Evolutionary conservation across 805 yeast genomes (phyloP), one percentile per base, ranked within the genome.

Genomic region (Myxozyma sirexii): DNA sequence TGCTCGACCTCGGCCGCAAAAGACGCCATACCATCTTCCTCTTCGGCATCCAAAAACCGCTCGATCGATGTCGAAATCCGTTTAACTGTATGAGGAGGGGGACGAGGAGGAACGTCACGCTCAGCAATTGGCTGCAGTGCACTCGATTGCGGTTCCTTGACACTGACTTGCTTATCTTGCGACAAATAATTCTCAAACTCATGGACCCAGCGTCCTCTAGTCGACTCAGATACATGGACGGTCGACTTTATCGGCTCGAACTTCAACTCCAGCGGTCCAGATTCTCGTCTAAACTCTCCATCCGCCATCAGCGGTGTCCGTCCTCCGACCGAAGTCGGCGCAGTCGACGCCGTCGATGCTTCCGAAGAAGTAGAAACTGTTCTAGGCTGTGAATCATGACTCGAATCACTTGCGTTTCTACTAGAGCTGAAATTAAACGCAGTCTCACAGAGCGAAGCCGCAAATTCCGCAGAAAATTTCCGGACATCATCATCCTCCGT

Each of bases 391-490:
- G 57, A 46, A 15, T 38, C 49, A 10, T 38, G 17, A 27, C 53
- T 54, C 23, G 62, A 49, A 33, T 45, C 59, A 27, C 59, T 59
- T 4, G 37, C 31, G 26, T 43, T 44, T 8, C 59, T 54, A 6
- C 31, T 0, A 17, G 48, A 15, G n/a, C 44, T 23, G 41, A 49
- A 56, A 37, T 62, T 62, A 45, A 62, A 62, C 43, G 51, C 50
- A 5, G 39, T 37, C 39, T 62, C 65, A 42, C 65, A 62, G 8
- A 62, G 35, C 26, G 64, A 44, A 1, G 60, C 55, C 5, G 65
- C 65, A 45, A 62, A 62, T 15, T 60, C 64, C 6, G 65, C 63
- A 7, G 65, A 62, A 12, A 54, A 21, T 43, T 62, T 57, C 29
- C 65, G 65, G 10, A 54, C 54, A 10, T 50, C 52, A 13, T 62